A percentile compares a stretch with the other conserved stretches of the same genome.
Conservation (phyloP, 2,329 filamentous ascomycete species). For the Colletotrichum tropicicola region DNA sequence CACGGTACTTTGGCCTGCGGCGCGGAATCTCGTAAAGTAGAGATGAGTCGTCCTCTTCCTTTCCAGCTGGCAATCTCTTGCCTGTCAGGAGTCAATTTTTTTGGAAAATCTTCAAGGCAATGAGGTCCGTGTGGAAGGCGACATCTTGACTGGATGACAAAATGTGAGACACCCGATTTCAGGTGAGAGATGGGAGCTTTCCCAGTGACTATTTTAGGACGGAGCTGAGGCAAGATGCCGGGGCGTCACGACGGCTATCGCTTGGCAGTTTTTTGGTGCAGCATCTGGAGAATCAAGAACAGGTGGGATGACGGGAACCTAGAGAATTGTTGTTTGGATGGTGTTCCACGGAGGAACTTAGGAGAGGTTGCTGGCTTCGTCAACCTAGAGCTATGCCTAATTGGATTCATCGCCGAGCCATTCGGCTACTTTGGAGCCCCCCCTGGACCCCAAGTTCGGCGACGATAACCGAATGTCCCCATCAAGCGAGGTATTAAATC, state of each 20-base stretch:
- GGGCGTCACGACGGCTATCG: not conserved
- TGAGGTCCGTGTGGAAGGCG: not conserved
- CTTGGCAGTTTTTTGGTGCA: slow-evolving; percentile 12
- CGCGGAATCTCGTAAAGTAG: not conserved
- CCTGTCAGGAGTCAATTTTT: too few species aligned
- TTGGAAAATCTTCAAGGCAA: not conserved
- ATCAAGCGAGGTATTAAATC: not conserved
- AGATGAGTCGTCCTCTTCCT: not conserved
- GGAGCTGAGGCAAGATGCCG: slow-evolving; percentile 3
- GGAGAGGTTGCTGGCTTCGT: not conserved
- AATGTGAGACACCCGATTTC: slow-evolving; percentile 1
- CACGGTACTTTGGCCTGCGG: not conserved
- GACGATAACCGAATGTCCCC: not conserved
- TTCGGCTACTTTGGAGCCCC: not conserved
- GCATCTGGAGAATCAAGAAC: not conserved
- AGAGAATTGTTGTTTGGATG: not conserved
- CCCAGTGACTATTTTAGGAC: slow-evolving; percentile 7
- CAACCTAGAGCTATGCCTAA: not conserved
- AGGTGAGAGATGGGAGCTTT: not conserved
- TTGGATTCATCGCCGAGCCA: slow-evolving; percentile 1
- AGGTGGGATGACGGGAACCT: not conserved
- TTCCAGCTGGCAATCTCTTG: not conserved
- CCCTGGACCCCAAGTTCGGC: not conserved
- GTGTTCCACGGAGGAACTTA: not conserved
- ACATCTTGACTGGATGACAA: not conserved